These are phyloP conservation scores for Chaetomium tenue DNA, from an alignment of 495 filamentous ascomycete genomes.

Conservation along the genomic window DNA sequence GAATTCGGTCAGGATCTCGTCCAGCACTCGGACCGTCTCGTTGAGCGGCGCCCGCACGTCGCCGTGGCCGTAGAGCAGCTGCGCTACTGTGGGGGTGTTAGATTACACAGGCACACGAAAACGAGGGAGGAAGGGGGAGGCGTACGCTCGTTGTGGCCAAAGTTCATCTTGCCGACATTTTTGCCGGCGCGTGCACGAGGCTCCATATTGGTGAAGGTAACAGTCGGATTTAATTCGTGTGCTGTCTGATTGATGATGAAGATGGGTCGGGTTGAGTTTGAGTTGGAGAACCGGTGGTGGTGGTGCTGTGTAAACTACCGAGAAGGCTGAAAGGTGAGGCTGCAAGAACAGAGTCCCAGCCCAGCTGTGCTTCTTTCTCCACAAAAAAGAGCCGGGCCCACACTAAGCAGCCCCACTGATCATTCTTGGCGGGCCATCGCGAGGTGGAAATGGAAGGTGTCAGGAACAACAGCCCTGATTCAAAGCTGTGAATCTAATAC, in stretches of 20 bases:
- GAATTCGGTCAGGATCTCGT: slow-evolving; percentile 93
- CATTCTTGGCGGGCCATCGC: background rate
- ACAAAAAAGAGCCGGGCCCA: background rate
- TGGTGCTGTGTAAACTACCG: background rate
- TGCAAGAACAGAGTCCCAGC: slow-evolving; percentile 1
- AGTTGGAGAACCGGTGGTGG: background rate
- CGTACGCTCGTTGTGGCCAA: slow-evolving; percentile 71
- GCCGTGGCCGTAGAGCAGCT: slow-evolving; percentile 84
- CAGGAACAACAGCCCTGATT: background rate
- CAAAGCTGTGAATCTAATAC: no score
- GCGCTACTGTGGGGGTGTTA: slow-evolving; percentile 55
- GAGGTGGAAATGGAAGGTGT: slow-evolving; percentile 5
- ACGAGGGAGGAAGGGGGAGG: slow-evolving; percentile 8
- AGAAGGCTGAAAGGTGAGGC: slow-evolving; percentile 17
- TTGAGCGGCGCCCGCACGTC: slow-evolving; percentile 70
- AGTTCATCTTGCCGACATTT: slow-evolving; percentile 88
- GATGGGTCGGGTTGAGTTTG: background rate
- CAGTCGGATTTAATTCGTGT: background rate
- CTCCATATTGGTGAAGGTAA: slow-evolving; percentile 54
- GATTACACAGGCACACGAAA: background rate
- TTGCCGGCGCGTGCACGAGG: slow-evolving; percentile 73
- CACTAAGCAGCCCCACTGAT: background rate
- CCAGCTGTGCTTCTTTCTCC: slow-evolving; percentile 12
- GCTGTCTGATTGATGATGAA: background rate
- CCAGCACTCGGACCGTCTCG: slow-evolving; percentile 79